These are phyloP conservation scores for Pseudogymnoascus sp. DNA, from an alignment of 2,329 filamentous ascomycete species.

Conservation along the genomic window DNA sequence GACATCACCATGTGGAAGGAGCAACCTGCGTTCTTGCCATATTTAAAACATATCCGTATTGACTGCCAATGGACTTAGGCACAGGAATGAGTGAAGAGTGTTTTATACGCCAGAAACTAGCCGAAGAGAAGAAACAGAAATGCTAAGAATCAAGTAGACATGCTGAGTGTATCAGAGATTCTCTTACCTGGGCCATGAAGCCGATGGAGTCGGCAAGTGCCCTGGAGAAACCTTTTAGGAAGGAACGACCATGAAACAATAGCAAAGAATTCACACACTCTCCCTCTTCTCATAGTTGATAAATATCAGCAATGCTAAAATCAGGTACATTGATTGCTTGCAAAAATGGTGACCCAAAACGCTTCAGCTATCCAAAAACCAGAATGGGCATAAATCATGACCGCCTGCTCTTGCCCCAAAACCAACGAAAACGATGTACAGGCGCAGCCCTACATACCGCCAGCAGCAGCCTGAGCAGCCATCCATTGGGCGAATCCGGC, in stretches of 20 bases:
- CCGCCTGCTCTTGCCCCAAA: neutral
- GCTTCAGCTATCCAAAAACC: neutral
- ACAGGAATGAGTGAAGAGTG: too few species aligned
- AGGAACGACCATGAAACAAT: neutral
- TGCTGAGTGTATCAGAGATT: neutral
- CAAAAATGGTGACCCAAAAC: neutral
- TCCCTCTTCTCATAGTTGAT: neutral
- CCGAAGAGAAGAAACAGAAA: neutral
- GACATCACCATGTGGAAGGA: neutral
- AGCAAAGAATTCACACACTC: neutral
- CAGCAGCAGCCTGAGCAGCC: constrained; percentile 22
- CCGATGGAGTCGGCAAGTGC: neutral
- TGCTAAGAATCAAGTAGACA: neutral
- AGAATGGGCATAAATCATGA: neutral
- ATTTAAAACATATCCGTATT: too few species aligned
- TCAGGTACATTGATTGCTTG: constrained; percentile 10
- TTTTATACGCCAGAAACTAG: too few species aligned
- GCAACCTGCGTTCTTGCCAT: neutral
- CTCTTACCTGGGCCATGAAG: neutral
- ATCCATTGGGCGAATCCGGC: constrained; percentile 40
- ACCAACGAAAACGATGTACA: neutral
- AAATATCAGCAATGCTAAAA: neutral
- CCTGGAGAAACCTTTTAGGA: neutral
- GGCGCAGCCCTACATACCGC: neutral
- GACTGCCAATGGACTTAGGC: too few species aligned